phyloP scores from a whole-genome alignment of 192 early-diverging fungal genomes.

The Phlyctochytrium bullatum region DNA sequence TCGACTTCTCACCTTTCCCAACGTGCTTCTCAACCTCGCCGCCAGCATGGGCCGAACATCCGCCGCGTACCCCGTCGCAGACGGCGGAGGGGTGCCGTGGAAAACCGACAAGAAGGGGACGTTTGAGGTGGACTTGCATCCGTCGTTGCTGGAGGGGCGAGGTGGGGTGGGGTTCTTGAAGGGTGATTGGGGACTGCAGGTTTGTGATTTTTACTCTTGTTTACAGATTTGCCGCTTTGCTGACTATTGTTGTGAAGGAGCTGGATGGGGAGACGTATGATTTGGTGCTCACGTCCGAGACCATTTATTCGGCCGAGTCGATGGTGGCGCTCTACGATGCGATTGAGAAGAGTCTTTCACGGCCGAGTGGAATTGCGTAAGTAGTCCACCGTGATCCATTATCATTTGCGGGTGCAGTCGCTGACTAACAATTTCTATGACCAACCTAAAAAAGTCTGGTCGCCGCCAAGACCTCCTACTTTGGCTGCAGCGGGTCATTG shows the following conservation, averaged over 20 bases:
- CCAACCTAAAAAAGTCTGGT: no score
- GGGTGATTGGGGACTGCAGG: conserved; percentile 19
- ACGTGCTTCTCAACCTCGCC: conserved; percentile 75
- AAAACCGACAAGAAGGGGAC: conserved; percentile 23
- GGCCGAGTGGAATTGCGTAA: conserved; percentile 21
- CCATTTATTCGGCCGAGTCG: conserved; percentile 43
- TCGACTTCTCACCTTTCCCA: conserved; percentile 85
- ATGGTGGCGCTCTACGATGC: conserved; percentile 23
- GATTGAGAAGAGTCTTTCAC: conserved; percentile 25
- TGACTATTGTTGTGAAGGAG: background rate
- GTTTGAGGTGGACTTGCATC: conserved; percentile 28
- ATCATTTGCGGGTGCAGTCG: background rate
- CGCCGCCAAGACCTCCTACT: conserved; percentile 91
- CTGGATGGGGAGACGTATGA: conserved; percentile 36
- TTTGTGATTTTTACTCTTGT: conserved; percentile 4
- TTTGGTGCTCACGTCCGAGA: conserved; percentile 50
- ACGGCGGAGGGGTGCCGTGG: conserved; percentile 12
- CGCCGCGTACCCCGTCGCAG: no score
- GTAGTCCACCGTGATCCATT: background rate
- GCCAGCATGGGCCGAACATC: no score
- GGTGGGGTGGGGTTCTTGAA: conserved; percentile 1
- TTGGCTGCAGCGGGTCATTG: conserved; percentile 88
- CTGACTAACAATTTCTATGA: no score
- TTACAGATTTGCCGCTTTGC: background rate
- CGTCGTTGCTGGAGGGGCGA: background rate